These are phyloP conservation scores for Blumeria graminis DNA, from an alignment of 2,329 filamentous ascomycete species.

Conservation along the genomic window DNA sequence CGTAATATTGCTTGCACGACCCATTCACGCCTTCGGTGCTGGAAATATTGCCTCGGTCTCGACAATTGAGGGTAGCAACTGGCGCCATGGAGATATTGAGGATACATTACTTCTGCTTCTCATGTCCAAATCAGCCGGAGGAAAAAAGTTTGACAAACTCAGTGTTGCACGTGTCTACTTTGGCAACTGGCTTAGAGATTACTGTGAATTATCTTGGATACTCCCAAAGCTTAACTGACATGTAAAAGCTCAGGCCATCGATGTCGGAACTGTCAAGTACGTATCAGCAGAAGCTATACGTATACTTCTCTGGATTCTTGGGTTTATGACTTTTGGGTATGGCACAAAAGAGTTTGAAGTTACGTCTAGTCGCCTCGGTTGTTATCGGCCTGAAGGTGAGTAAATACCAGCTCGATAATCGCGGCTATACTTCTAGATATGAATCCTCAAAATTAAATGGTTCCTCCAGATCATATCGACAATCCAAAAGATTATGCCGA, in stretches of 20 bases:
- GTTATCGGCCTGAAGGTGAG: constrained; percentile 42
- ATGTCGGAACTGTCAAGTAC: constrained; percentile 76
- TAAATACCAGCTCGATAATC: not conserved
- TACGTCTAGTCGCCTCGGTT: constrained; percentile 52
- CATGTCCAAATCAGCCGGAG: constrained; percentile 34
- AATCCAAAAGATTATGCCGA: constrained; percentile 66
- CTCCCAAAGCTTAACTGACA: not conserved
- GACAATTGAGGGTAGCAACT: constrained; percentile 65
- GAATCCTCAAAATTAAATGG: not conserved
- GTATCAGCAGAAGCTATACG: constrained; percentile 81
- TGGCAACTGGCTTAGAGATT: constrained; percentile 86
- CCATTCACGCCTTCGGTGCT: constrained; percentile 58
- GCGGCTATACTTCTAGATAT: not conserved
- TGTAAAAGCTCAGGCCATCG: constrained; percentile 47
- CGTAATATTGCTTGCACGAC: constrained; percentile 19
- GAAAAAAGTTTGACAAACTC: constrained; percentile 73
- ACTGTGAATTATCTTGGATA: constrained; percentile 23
- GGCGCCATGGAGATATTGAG: constrained; percentile 82
- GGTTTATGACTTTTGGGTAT: constrained; percentile 72
- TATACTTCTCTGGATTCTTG: constrained; percentile 67
- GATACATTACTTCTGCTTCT: constrained; percentile 56
- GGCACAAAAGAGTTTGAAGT: constrained; percentile 71
- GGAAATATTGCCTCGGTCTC: constrained; percentile 70
- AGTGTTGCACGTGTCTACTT: constrained; percentile 82
- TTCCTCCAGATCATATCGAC: constrained; percentile 47